Base-by-base conservation (phyloP, 2,329 filamentous ascomycete species). In the Nothophoma quercina region DNA sequence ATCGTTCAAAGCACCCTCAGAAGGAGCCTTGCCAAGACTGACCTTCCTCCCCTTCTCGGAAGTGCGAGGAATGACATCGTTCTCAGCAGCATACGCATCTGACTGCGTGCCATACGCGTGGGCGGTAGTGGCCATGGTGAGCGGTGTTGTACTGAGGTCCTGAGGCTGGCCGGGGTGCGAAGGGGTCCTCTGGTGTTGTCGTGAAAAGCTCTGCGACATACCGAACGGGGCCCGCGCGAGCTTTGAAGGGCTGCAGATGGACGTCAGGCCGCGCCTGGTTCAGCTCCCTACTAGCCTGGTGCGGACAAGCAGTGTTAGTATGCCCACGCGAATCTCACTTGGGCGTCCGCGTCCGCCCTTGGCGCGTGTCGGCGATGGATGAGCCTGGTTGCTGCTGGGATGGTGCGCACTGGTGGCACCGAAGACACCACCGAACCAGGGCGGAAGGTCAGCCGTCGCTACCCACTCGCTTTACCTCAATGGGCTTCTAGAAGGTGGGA, bases 1-100 rank as follows among this genome's bases (percentile, higher is more conserved):
- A 51, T 81, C 78, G 58, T 62, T 60, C 22, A 43, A 48, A n/a
- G 59, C 62, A 44, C 68, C 60, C 47, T 71, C 68, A 29, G 58
- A 59, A 19, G 61, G 55, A 28, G 60, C 63, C 34, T 60, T 64
- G 41, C 45, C 51, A 35, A 63, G 33, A 38, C 64, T 67, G 48
- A 65, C 18, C 44, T 69, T 71, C 47, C 64, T 58, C 21, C 65
- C 62, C 50, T 70, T 72, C 19, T 60, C 63, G n/a, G 59, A 43
- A 41, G 48, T 34, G 29, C 41, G 51, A 47, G 42, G 55, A 28
- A 64, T 54, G 19, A 70, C 26, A 45, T 70, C 68, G 45, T 69
- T 62, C 40, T 71, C 69, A 36, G 70, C 70, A 30, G 55, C 56
- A 55, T 67, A 69, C 29, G 69, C 70, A 61, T 73, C 68, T 15